A percentile compares a stretch with the other conserved stretches of the same genome.
Evolutionary conservation across 768 basidiomycete species (phyloP).

Genomic region (Austroboletus festivus): DNA sequence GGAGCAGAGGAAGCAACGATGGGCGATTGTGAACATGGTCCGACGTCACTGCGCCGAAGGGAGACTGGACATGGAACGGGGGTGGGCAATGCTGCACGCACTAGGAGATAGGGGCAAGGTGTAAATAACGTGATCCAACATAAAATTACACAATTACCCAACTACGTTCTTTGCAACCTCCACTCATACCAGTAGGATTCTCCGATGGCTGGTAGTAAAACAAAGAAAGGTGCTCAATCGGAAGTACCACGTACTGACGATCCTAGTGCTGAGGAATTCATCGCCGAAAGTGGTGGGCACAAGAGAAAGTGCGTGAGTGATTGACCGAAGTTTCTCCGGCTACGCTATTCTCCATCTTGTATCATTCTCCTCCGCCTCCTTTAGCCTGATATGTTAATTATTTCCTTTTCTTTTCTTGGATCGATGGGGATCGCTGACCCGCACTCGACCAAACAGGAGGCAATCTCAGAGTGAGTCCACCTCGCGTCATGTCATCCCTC

Average conservation of each 20-base stretch:
- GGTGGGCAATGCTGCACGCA: slow-evolving; percentile 19
- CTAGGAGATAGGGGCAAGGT: slow-evolving; percentile 13
- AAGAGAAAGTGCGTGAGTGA: slow-evolving; percentile 71
- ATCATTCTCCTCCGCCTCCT: slow-evolving; percentile 14
- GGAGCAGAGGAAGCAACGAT: slow-evolving; percentile 44
- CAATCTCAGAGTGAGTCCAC: slow-evolving; percentile 73
- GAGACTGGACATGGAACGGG: slow-evolving; percentile 18
- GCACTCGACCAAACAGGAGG: slow-evolving; percentile 50
- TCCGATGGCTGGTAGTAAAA: no score
- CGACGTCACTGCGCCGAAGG: slow-evolving; percentile 26
- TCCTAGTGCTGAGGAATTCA: slow-evolving; percentile 46
- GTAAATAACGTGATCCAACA: slow-evolving; percentile 4
- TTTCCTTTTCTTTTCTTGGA: slow-evolving; percentile 26
- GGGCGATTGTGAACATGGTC: slow-evolving; percentile 38
- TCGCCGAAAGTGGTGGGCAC: slow-evolving; percentile 67
- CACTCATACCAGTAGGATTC: no score
- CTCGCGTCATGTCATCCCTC: slow-evolving; percentile 24
- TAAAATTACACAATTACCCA: slow-evolving; percentile 8
- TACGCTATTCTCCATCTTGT: no score
- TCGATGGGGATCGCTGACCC: slow-evolving; percentile 34
- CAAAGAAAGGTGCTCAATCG: slow-evolving; percentile 65
- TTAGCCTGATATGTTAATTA: slow-evolving; percentile 37
- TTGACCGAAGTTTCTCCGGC: slow-evolving; percentile 57
- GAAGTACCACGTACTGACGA: slow-evolving; percentile 46
- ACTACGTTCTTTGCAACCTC: no score